phyloP scores from a whole-genome alignment of 805 yeast species.

The Yarrowia phangngaensis region DNA sequence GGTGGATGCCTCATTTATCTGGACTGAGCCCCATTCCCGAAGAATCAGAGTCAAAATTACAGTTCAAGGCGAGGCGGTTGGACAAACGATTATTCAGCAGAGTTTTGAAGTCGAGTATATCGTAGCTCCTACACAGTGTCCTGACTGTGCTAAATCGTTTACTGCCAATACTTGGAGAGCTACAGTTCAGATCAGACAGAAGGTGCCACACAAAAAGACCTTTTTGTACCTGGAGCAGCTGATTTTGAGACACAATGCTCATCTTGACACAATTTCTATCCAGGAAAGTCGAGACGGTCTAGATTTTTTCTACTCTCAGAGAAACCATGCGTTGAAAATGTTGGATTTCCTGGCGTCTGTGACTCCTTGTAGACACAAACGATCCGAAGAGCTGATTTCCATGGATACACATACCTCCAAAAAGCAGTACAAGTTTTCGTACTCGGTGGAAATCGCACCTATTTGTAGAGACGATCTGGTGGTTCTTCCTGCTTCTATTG shows the following conservation, averaged over 20 bases:
- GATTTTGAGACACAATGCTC: constrained; percentile 86
- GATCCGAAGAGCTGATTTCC: constrained; percentile 83
- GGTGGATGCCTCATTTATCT: constrained; percentile 86
- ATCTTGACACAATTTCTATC: constrained; percentile 84
- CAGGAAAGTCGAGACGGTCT: constrained; percentile 87
- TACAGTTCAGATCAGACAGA: constrained; percentile 92
- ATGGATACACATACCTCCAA: constrained; percentile 86
- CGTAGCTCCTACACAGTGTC: constrained; percentile 94
- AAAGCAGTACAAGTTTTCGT: constrained; percentile 82
- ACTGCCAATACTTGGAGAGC: constrained; percentile 97
- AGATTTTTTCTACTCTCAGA: constrained; percentile 81
- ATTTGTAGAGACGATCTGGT: constrained; percentile 92
- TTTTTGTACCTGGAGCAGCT: constrained; percentile 88
- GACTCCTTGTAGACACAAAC: constrained; percentile 74
- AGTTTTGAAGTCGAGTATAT: constrained; percentile 87
- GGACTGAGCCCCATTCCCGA: constrained; percentile 98
- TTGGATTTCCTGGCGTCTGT: constrained; percentile 79
- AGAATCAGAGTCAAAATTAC: constrained; percentile 83
- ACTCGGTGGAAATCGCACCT: constrained; percentile 87
- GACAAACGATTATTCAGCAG: constrained; percentile 84
- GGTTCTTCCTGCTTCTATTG: constrained; percentile 74
- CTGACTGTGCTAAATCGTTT: constrained; percentile 93
- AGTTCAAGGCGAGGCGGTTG: constrained; percentile 84
- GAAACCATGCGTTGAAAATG: constrained; percentile 90
- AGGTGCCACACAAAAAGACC: constrained; percentile 91